These are phyloP conservation scores for Collybia nuda DNA, from an alignment of 768 basidiomycete species.

Conservation along the genomic window DNA sequence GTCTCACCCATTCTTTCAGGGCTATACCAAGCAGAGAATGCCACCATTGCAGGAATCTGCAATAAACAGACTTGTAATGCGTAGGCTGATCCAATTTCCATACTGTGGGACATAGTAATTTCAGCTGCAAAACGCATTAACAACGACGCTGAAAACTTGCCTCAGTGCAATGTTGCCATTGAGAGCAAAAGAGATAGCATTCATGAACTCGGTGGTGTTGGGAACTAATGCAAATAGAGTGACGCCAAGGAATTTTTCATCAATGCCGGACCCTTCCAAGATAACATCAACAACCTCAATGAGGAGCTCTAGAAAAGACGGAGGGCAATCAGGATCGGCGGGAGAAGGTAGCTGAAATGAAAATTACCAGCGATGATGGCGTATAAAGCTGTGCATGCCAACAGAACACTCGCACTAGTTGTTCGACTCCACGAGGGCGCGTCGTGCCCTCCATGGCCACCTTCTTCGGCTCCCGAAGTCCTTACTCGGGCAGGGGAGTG, in stretches of 20 bases:
- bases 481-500: slow-evolving; percentile 49
- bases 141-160: slow-evolving; percentile 33
- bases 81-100: slow-evolving; percentile 99
- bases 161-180: slow-evolving; percentile 96
- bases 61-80: slow-evolving; percentile 97
- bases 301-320: slow-evolving; percentile 69
- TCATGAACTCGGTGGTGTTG: slow-evolving; percentile 99
- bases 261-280: slow-evolving; percentile 85
- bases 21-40: slow-evolving; percentile 94
- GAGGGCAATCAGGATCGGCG: not conserved
- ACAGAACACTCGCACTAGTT: slow-evolving; percentile 85
- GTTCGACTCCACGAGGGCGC: slow-evolving; percentile 94
- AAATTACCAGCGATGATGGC: slow-evolving; percentile 87
- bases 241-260: slow-evolving; percentile 96
- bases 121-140: not conserved
- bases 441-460: slow-evolving; percentile 81
- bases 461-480: slow-evolving; percentile 40
- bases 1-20: slow-evolving; percentile 84
- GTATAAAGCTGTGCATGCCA: slow-evolving; percentile 90
- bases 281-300: slow-evolving; percentile 96
- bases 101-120: slow-evolving; percentile 50
- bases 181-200: slow-evolving; percentile 96
- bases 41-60: slow-evolving; percentile 98
- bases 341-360: slow-evolving; percentile 20
- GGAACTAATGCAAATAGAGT: slow-evolving; percentile 97